Evolutionary conservation across 306 rosid species (phyloP).

Genomic region (Citrullus mucosospermus): DNA sequence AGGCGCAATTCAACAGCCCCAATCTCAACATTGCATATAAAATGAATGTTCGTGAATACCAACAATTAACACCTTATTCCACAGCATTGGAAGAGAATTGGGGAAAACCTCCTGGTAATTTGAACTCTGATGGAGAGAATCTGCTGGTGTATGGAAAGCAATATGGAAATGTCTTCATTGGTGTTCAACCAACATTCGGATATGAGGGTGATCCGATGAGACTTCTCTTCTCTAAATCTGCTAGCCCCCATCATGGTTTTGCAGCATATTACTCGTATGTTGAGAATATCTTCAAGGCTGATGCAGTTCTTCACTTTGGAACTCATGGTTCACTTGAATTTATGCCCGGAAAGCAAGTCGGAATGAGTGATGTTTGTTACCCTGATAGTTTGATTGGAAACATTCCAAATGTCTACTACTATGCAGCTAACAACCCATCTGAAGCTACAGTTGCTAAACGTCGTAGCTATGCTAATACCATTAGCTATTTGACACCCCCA

Average conservation of each 20-base stretch:
- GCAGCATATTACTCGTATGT: conserved; percentile 91
- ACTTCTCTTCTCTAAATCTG: conserved; percentile 94
- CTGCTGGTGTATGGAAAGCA: conserved; percentile 87
- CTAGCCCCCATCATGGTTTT: conserved; percentile 97
- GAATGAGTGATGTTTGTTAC: conserved; percentile 95
- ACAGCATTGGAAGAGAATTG: conserved; percentile 83
- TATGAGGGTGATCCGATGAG: conserved; percentile 99
- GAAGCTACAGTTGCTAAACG: conserved; percentile 99
- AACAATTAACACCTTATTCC: conserved; percentile 67
- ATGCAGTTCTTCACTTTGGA: conserved; percentile 92
- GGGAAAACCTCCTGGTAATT: conserved; percentile 96
- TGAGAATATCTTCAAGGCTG: conserved; percentile 88
- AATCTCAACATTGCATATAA: conserved; percentile 84
- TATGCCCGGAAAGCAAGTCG: conserved; percentile 99
- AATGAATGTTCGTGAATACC: conserved; percentile 85
- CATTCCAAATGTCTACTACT: conserved; percentile 85
- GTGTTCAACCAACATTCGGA: conserved; percentile 96
- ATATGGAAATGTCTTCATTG: conserved; percentile 83
- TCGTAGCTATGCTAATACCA: conserved; percentile 92
- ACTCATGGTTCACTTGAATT: conserved; percentile 97
- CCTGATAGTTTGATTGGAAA: conserved; percentile 94
- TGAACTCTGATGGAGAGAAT: conserved; percentile 95
- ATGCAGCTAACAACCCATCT: conserved; percentile 94
- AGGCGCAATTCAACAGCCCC: conserved; percentile 97
- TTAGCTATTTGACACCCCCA: conserved; percentile 95